Conservation (phyloP, 768 basidiomycete genomes). For the Lactarius deliciosus region DNA sequence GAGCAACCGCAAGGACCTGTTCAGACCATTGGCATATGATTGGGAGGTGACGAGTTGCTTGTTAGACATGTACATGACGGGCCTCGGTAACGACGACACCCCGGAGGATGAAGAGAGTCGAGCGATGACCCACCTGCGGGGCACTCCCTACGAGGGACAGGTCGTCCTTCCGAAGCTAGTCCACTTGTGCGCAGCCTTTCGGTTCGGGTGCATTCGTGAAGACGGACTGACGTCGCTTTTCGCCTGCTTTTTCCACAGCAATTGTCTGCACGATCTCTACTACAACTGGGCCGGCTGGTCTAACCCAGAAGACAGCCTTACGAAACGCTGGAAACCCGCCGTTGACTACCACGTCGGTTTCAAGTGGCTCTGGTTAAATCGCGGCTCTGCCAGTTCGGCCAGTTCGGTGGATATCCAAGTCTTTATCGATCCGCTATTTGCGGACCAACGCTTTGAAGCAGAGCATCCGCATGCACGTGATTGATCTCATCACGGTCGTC, state of each 20-base stretch:
- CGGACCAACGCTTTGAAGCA: slow-evolving; percentile 39
- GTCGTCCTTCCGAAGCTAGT: slow-evolving; percentile 47
- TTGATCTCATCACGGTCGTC: neutral
- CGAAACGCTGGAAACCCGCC: slow-evolving; percentile 46
- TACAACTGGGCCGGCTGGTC: slow-evolving; percentile 49
- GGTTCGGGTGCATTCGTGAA: neutral
- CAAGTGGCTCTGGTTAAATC: slow-evolving; percentile 54
- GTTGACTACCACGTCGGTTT: slow-evolving; percentile 47
- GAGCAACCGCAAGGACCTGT: slow-evolving; percentile 42
- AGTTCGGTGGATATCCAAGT: slow-evolving; percentile 37
- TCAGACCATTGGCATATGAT: slow-evolving; percentile 45
- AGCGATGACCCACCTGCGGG: slow-evolving; percentile 37
- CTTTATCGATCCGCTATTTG: slow-evolving; percentile 40
- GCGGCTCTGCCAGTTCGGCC: slow-evolving; percentile 25
- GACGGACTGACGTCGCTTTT: slow-evolving; percentile 22
- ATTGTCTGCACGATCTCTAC: slow-evolving; percentile 48
- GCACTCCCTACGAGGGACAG: slow-evolving; percentile 46
- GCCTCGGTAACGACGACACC: slow-evolving; percentile 43
- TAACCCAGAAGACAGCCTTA: slow-evolving; percentile 42
- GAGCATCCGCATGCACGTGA: neutral
- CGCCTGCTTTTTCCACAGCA: slow-evolving; percentile 32
- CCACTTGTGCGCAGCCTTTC: slow-evolving; percentile 45
- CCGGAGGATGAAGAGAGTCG: slow-evolving; percentile 40
- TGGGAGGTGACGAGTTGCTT: slow-evolving; percentile 53
- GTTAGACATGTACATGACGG: slow-evolving; percentile 46